phyloP scores from a whole-genome alignment of 2,329 filamentous ascomycete genomes.

The Dothideomycetidae sp. region DNA sequence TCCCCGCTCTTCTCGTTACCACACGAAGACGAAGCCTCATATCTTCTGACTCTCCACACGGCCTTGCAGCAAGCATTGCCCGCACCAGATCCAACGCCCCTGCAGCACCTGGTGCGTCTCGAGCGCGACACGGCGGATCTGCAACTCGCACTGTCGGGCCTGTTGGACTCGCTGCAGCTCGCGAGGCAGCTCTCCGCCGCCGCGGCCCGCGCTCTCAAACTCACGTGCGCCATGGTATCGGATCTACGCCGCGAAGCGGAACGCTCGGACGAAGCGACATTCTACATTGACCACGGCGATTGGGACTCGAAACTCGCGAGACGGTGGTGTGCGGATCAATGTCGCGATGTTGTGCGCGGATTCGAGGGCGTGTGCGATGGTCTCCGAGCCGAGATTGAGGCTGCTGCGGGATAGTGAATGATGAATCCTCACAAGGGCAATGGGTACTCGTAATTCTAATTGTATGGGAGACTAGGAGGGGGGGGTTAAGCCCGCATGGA shows the following conservation, averaged over 20 bases:
- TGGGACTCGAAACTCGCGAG: constrained; percentile 66
- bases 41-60: constrained; percentile 53
- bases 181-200: constrained; percentile 74
- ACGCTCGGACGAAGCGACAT: constrained; percentile 63
- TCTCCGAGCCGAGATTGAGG: constrained; percentile 46
- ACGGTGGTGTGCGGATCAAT: constrained; percentile 71
- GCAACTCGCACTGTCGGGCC: constrained; percentile 64
- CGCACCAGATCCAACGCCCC: constrained; percentile 47
- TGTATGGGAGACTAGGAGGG: too few species aligned
- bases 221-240: constrained; percentile 68
- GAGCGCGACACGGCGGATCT: constrained; percentile 54
- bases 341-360: constrained; percentile 74
- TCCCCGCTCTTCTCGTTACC: constrained; percentile 52
- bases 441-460: too few species aligned
- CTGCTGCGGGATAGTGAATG: too few species aligned
- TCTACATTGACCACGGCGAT: constrained; percentile 69
- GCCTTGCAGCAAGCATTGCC: constrained; percentile 54
- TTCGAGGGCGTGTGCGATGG: constrained; percentile 83
- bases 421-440: too few species aligned
- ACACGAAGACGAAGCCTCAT: constrained; percentile 52
- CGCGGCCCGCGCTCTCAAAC: constrained; percentile 64
- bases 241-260: constrained; percentile 78
- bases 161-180: constrained; percentile 90
- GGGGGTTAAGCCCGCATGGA: too few species aligned
- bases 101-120: constrained; percentile 53